Percentiles rank a stretch among this genome's conserved stretches.
These are phyloP conservation scores for Talaromyces sp. DNA, from an alignment of 2,329 filamentous ascomycete species.

Conservation along the genomic window DNA sequence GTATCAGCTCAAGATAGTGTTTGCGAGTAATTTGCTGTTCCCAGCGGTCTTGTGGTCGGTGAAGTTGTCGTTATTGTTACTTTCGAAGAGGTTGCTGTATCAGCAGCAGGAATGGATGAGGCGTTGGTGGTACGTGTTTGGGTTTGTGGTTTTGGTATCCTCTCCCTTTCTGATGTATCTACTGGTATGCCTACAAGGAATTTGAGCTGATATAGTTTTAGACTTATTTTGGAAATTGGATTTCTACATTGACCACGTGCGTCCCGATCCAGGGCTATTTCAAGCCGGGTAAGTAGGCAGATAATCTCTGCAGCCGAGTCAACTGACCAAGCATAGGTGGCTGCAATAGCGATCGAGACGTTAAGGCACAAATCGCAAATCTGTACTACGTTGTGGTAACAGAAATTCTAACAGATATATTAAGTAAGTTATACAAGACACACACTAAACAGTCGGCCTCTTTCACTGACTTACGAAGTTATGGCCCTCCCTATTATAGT, in stretches of 20 bases:
- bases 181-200: background rate
- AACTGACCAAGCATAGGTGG: slow-evolving; percentile 15
- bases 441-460: background rate
- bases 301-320: background rate
- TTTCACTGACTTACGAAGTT: slow-evolving; percentile 24
- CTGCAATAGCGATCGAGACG: slow-evolving; percentile 29
- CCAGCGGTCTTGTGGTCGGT: slow-evolving; percentile 41
- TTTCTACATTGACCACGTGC: slow-evolving; percentile 36
- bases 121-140: slow-evolving; percentile 37
- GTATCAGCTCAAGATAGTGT: slow-evolving; percentile 36
- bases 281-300: slow-evolving; percentile 23
- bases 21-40: slow-evolving; percentile 37
- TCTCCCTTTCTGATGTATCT: background rate
- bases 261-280: slow-evolving; percentile 36
- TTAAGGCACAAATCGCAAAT: slow-evolving; percentile 30
- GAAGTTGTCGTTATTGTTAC: slow-evolving; percentile 39
- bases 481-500: slow-evolving; percentile 38
- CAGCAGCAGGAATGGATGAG: slow-evolving; percentile 30
- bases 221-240: slow-evolving; percentile 36
- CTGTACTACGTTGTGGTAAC: slow-evolving; percentile 35
- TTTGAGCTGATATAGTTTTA: slow-evolving; percentile 15
- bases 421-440: slow-evolving; percentile 25
- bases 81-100: slow-evolving; percentile 38
- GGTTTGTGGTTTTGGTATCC: slow-evolving; percentile 32
- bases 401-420: slow-evolving; percentile 35